phyloP scores from a whole-genome alignment of 192 early-diverging fungal genomes.

The Dissophora ornata region DNA sequence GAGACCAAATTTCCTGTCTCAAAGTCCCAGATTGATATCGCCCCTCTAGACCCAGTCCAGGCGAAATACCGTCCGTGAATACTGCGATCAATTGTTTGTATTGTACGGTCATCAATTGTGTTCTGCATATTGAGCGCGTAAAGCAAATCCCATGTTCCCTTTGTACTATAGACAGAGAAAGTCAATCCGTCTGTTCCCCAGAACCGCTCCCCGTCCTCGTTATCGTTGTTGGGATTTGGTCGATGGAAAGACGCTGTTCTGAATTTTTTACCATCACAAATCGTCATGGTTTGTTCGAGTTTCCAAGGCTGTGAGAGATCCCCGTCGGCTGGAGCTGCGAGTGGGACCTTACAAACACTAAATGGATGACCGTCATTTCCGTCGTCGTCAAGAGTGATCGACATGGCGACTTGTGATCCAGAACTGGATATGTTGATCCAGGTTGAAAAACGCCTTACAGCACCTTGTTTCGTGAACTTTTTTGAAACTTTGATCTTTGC shows the following conservation, averaged over 20 bases:
- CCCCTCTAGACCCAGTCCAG: not conserved
- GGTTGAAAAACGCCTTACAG: too few species aligned
- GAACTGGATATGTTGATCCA: too few species aligned
- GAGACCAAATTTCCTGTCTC: conserved; percentile 5
- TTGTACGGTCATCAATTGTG: too few species aligned
- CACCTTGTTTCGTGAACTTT: too few species aligned
- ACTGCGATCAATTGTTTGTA: conserved; percentile 1
- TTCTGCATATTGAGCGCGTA: too few species aligned
- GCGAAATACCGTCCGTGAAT: conserved; percentile 14
- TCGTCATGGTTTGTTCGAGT: not conserved
- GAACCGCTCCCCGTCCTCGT: conserved; percentile 7
- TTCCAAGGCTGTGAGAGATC: not conserved
- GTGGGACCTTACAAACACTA: not conserved
- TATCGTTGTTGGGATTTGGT: not conserved
- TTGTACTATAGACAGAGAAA: conserved; percentile 4
- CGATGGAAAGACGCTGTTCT: too few species aligned
- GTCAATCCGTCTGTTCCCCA: not conserved
- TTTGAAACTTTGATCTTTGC: too few species aligned
- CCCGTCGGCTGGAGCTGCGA: not conserved
- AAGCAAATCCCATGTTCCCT: not conserved
- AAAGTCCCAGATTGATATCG: conserved; percentile 14
- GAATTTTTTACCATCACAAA: not conserved
- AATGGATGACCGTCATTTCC: too few species aligned
- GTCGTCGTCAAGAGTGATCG: not conserved
- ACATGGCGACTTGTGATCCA: too few species aligned